Conservation (phyloP, 805 yeast species). For the Cyberlindnera samutprakarnensis region DNA sequence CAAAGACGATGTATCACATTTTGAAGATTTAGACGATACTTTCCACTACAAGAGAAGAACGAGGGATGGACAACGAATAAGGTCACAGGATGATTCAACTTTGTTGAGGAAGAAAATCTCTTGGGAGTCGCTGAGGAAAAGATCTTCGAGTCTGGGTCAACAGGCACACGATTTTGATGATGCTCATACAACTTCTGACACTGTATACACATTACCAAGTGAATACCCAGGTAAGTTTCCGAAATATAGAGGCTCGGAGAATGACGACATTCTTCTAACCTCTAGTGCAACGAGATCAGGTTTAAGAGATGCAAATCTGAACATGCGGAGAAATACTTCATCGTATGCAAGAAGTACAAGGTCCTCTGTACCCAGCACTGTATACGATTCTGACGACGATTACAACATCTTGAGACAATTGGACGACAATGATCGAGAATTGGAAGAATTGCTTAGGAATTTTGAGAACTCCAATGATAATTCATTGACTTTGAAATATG, state of each 20-base stretch:
- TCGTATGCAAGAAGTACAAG: background rate
- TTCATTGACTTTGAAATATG: constrained; percentile 17
- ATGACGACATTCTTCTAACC: constrained; percentile 6
- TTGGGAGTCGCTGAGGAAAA: constrained; percentile 9
- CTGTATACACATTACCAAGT: constrained; percentile 11
- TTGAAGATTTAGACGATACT: constrained; percentile 9
- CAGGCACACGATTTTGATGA: too few species aligned
- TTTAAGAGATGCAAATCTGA: constrained; percentile 14
- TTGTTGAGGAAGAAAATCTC: constrained; percentile 1
- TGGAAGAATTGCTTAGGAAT: constrained; percentile 18
- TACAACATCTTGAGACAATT: constrained; percentile 15
- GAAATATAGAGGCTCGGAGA: background rate
- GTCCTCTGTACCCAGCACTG: background rate
- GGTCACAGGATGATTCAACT: constrained; percentile 1
- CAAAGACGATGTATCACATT: constrained; percentile 4
- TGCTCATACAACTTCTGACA: too few species aligned
- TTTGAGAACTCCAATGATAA: constrained; percentile 9
- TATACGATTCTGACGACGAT: background rate
- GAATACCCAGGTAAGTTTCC: constrained; percentile 23
- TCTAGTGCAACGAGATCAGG: constrained; percentile 5
- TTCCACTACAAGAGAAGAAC: constrained; percentile 9
- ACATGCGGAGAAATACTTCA: constrained; percentile 11
- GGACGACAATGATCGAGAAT: constrained; percentile 20
- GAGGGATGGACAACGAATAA: too few species aligned
- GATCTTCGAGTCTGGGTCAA: too few species aligned